Evolutionary conservation across 768 basidiomycete genomes (phyloP).

Genomic region (Rickenella mellea): DNA sequence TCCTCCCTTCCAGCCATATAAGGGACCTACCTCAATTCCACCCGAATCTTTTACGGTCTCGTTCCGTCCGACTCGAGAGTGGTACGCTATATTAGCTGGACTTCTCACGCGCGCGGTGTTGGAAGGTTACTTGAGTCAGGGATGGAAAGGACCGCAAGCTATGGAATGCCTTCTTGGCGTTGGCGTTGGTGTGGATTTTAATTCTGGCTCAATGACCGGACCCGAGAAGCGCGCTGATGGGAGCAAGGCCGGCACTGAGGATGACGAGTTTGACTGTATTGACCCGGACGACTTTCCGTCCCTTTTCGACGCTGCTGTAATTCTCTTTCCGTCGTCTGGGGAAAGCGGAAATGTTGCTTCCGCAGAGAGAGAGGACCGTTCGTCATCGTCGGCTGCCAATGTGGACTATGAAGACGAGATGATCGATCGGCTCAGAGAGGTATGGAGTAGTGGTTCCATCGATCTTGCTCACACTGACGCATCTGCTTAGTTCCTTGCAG

Average conservation of each 20-base stretch:
- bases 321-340: conserved; percentile 50
- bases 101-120: conserved; percentile 75
- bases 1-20: neutral
- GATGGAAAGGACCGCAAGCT: conserved; percentile 67
- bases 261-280: conserved; percentile 42
- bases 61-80: conserved; percentile 60
- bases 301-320: conserved; percentile 50
- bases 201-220: conserved; percentile 1
- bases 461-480: conserved; percentile 1
- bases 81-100: conserved; percentile 74
- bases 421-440: conserved; percentile 59
- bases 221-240: conserved; percentile 24
- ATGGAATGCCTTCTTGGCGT: conserved; percentile 66
- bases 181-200: conserved; percentile 31
- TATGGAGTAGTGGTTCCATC: conserved; percentile 26
- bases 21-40: neutral
- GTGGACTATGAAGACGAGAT: conserved; percentile 71
- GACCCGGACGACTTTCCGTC: conserved; percentile 73
- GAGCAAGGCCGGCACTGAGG: conserved; percentile 9
- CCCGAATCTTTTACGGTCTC: conserved; percentile 19
- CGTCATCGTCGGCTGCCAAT: too few species aligned
- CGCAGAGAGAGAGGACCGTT: conserved; percentile 31
- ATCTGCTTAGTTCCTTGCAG: conserved; percentile 62
- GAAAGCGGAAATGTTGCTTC: conserved; percentile 8
- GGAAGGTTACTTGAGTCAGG: conserved; percentile 76